Conservation (phyloP, 1,284 basidiomycete species). For the Fomitopsis schrenkii region DNA sequence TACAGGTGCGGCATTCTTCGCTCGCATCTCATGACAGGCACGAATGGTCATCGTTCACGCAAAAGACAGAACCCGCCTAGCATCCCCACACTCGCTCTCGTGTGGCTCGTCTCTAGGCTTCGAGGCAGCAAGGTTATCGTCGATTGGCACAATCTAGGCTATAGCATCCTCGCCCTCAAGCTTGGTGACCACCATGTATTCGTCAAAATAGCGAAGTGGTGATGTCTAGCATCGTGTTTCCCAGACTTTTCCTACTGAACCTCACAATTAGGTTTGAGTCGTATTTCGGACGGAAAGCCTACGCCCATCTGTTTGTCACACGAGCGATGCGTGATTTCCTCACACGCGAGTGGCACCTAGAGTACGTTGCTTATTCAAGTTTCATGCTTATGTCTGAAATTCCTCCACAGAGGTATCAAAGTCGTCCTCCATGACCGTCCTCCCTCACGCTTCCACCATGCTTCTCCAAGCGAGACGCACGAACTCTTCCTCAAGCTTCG, state of each 20-base stretch:
- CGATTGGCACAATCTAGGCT: slow-evolving; percentile 99
- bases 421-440: slow-evolving; percentile 86
- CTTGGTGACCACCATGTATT: slow-evolving; percentile 66
- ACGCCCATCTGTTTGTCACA: slow-evolving; percentile 94
- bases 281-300: slow-evolving; percentile 75
- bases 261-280: slow-evolving; percentile 66
- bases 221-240: slow-evolving; percentile 27
- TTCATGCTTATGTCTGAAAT: slow-evolving; percentile 7
- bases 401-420: slow-evolving; percentile 60
- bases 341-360: slow-evolving; percentile 69
- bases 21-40: background rate
- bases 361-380: slow-evolving; percentile 44
- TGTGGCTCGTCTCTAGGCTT: slow-evolving; percentile 68
- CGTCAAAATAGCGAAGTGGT: slow-evolving; percentile 69
- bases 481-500: slow-evolving; percentile 62
- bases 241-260: background rate
- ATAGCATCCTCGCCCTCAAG: slow-evolving; percentile 86
- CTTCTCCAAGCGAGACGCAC: slow-evolving; percentile 67
- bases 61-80: slow-evolving; percentile 87
- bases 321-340: slow-evolving; percentile 79
- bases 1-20: slow-evolving; percentile 62
- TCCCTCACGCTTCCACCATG: slow-evolving; percentile 73
- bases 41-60: slow-evolving; percentile 2
- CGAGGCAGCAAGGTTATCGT: slow-evolving; percentile 86
- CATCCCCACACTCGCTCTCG: slow-evolving; percentile 88